These are phyloP conservation scores for Rutstroemia sp. DNA, from an alignment of 2,329 filamentous ascomycete species.

Conservation along the genomic window DNA sequence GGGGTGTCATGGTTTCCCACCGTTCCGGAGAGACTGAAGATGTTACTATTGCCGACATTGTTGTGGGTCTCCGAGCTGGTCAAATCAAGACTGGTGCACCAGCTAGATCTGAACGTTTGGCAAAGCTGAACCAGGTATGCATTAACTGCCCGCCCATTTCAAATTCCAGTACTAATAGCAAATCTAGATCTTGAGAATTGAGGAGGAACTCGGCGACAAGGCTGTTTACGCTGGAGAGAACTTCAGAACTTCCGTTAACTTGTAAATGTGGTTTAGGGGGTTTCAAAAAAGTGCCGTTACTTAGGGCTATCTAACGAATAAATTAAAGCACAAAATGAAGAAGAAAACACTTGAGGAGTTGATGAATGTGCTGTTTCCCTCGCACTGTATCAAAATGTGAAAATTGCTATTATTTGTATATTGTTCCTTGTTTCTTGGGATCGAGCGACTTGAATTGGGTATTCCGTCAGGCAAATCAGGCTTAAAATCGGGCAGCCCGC, in stretches of 20 bases:
- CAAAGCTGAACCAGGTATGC: constrained; percentile 85
- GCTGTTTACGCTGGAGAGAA: constrained; percentile 86
- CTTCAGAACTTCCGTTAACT: constrained; percentile 85
- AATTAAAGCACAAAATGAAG: constrained; percentile 8
- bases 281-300: constrained; percentile 3
- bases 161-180: not conserved
- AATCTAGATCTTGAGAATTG: constrained; percentile 78
- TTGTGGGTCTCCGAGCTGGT: constrained; percentile 89
- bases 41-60: constrained; percentile 97
- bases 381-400: too few relatives aligned
- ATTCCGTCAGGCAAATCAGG: not conserved
- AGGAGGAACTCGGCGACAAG: constrained; percentile 93
- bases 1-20: constrained; percentile 99
- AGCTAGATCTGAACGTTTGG: constrained; percentile 91
- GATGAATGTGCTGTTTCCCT: too few relatives aligned
- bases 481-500: not conserved
- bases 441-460: not conserved
- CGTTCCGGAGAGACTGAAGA: constrained; percentile 99
- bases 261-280: constrained; percentile 49
- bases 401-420: not conserved
- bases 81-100: constrained; percentile 99
- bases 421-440: not conserved
- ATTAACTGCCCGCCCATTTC: not conserved
- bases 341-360: not conserved
- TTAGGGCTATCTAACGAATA: not conserved